Evolutionary conservation across 108 stramenopile species (phyloP).

Genomic region (Pelagomonas calceolata): DNA sequence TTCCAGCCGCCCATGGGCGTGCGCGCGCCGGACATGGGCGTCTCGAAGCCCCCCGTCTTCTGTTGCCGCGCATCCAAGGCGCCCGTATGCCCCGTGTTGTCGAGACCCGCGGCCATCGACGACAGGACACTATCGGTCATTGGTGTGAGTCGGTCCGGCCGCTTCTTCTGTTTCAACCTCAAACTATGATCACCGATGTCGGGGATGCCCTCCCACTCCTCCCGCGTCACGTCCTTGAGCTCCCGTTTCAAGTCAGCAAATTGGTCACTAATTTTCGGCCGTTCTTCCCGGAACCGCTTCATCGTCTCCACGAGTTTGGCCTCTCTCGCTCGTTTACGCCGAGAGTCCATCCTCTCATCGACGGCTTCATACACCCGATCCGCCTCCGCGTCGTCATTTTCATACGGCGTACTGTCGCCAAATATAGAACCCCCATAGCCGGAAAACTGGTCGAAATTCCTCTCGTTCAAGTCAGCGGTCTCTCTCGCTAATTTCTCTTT

Average conservation of each 20-base stretch:
- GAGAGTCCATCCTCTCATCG: slow-evolving; percentile 75
- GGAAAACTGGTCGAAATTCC: slow-evolving; percentile 33
- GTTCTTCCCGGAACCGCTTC: slow-evolving; percentile 14
- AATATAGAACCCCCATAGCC: slow-evolving; percentile 26
- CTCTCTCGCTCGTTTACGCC: slow-evolving; percentile 50
- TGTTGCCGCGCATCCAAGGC: neutral
- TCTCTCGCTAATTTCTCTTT: slow-evolving; percentile 7
- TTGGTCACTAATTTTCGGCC: slow-evolving; percentile 69
- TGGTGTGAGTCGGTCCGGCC: slow-evolving; percentile 77
- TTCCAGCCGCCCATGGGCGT: slow-evolving; percentile 9
- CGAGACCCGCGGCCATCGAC: slow-evolving; percentile 25
- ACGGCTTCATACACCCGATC: slow-evolving; percentile 87
- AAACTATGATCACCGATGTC: slow-evolving; percentile 84
- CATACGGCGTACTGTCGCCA: slow-evolving; percentile 54
- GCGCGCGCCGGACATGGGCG: slow-evolving; percentile 12
- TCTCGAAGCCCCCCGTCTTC: neutral
- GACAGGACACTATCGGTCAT: slow-evolving; percentile 73
- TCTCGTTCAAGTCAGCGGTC: slow-evolving; percentile 22
- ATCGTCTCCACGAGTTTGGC: slow-evolving; percentile 19
- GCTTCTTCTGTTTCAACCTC: slow-evolving; percentile 69
- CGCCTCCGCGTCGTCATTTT: slow-evolving; percentile 88
- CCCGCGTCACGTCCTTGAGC: slow-evolving; percentile 66
- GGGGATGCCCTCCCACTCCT: slow-evolving; percentile 91
- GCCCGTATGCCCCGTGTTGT: neutral
- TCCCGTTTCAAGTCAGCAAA: slow-evolving; percentile 88